Conservation (phyloP, 2,329 filamentous ascomycete species). For the Hypoxylon sp. region DNA sequence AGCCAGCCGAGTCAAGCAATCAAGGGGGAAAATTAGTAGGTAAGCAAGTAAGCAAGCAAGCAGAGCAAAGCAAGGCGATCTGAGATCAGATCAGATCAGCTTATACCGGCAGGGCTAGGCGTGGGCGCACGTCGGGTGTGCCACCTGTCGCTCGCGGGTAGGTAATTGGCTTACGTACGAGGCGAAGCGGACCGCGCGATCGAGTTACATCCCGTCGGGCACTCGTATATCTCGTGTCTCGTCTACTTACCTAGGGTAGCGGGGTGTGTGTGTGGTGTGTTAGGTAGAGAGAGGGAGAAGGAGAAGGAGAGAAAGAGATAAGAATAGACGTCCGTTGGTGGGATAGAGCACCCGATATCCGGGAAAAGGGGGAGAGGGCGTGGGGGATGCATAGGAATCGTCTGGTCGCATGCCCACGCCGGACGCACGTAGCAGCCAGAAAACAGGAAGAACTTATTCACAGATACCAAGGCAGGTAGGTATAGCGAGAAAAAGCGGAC, state of each 20-base stretch:
- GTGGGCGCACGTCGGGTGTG: too few relatives aligned
- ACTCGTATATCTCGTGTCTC: slow-evolving; percentile 18
- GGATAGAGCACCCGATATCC: slow-evolving; percentile 3
- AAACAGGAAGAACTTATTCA: too few relatives aligned
- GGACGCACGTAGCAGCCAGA: slow-evolving; percentile 1
- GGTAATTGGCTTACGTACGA: slow-evolving; percentile 25
- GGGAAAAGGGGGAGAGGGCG: too few relatives aligned
- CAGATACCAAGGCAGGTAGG: too few relatives aligned
- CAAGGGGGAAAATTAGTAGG: too few relatives aligned
- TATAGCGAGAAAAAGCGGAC: neutral
- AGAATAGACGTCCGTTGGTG: slow-evolving; percentile 2
- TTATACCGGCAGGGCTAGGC: slow-evolving; percentile 1
- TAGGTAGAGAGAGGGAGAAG: neutral
- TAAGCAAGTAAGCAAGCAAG: slow-evolving; percentile 4
- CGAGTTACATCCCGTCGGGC: slow-evolving; percentile 31
- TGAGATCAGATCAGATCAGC: too few relatives aligned
- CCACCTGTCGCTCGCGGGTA: slow-evolving; percentile 25
- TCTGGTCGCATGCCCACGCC: slow-evolving; percentile 13
- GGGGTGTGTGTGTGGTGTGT: too few relatives aligned
- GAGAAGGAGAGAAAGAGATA: neutral
- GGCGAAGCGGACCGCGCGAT: slow-evolving; percentile 24
- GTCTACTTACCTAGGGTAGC: neutral
- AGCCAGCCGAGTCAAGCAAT: too few relatives aligned
- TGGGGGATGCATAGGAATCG: too few relatives aligned
- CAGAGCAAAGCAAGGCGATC: neutral